Evolutionary conservation across 345 rosid genomes (phyloP), one percentile per base, ranked within the genome.

Genomic region (Aurinia saxatilis): DNA sequence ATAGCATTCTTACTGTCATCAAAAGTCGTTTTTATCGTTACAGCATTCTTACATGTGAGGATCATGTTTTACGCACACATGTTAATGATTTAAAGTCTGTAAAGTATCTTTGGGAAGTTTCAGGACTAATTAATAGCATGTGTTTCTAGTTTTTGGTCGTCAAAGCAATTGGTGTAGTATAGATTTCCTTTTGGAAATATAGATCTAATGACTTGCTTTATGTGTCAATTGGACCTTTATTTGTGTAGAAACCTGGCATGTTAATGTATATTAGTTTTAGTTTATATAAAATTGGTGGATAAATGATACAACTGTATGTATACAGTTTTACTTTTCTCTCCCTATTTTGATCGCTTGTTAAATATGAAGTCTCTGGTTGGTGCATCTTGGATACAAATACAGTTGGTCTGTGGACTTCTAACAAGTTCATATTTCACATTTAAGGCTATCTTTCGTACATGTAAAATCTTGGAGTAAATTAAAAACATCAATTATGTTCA

Each of bases 1-100:
- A 37, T 27, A 53, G 35, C 36, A 30, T 61, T 53, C 30, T 53
- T 46, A 34, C 36, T 29, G 63, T 61, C 41, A 44, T 69, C 67
- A 17, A 29, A 53, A 45, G 15, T 18, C 37, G 44, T n/a, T 51
- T 48, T 60, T 27, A 53, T 10, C 8, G 33, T 46, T 53, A 36
- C 34, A 37, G 50, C 29, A 52, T 18, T 69, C 29, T 27, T 36
- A 14, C 45, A 40, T 50, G 37, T 45, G 49, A 23, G 15, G 46
- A 7, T 54, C 23, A 23, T 58, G 56, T 61, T 60, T 52, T 60
- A 52, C n/a, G 8, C 53, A 59, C 53, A 50, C 6, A 42, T 41
- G 23, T 40, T 36, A 8, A 14, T 47, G 25, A 38, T 38, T 37
- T 31, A 5, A 31, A 13, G 15, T 64, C 34, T 64, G 50, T 51